Percentiles rank a stretch among this genome's conserved stretches.
Conservation (phyloP, 2,329 filamentous ascomycete genomes). For the Paecilomyces sp. region DNA sequence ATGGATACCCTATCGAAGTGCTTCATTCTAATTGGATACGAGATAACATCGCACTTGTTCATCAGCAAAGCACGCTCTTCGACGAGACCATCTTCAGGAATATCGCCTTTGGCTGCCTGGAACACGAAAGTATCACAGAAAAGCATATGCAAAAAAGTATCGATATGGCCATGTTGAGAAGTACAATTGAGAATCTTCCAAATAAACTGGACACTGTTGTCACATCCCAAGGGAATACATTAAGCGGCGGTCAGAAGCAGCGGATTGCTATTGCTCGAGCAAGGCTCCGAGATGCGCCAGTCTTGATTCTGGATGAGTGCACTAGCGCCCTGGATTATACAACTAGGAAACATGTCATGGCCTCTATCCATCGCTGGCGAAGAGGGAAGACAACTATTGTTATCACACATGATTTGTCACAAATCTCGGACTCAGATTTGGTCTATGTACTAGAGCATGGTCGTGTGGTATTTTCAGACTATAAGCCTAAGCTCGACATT, state of each 20-base stretch:
- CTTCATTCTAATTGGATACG: conserved; percentile 68
- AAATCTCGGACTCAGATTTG: conserved; percentile 66
- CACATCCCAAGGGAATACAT: conserved; percentile 58
- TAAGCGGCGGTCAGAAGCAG: conserved; percentile 84
- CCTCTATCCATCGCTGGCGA: conserved; percentile 70
- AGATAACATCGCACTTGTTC: conserved; percentile 69
- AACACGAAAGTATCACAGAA: conserved; percentile 43
- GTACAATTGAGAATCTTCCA: conserved; percentile 60
- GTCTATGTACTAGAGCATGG: conserved; percentile 73
- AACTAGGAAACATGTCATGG: conserved; percentile 62
- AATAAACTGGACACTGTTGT: conserved; percentile 65
- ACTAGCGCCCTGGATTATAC: conserved; percentile 79
- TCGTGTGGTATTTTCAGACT: conserved; percentile 61
- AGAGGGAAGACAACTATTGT: conserved; percentile 79
- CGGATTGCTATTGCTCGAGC: conserved; percentile 74
- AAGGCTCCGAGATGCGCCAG: conserved; percentile 64
- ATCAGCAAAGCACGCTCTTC: conserved; percentile 77
- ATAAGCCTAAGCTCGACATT: conserved; percentile 31
- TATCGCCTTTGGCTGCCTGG: conserved; percentile 60
- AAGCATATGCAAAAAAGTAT: conserved; percentile 56
- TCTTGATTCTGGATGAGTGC: conserved; percentile 82
- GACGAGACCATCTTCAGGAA: conserved; percentile 73
- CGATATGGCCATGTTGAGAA: conserved; percentile 60
- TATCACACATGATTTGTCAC: conserved; percentile 81
- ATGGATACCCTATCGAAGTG: conserved; percentile 54